Evolutionary conservation across 306 rosid genomes (phyloP).

Genomic region (Mucuna pruriens): DNA sequence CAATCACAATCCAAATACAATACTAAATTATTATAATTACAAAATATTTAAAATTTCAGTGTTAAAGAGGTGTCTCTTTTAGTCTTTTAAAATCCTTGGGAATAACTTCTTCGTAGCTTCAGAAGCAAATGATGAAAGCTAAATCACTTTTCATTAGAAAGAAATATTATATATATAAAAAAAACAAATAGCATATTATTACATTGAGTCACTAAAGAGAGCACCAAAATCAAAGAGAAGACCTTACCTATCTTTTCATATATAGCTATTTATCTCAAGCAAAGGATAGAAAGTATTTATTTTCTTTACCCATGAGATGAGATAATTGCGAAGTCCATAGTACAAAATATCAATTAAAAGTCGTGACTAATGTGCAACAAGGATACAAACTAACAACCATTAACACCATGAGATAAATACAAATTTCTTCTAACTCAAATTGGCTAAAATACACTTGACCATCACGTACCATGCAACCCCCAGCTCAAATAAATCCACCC

Average conservation of each 20-base stretch:
- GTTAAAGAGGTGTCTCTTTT: neutral
- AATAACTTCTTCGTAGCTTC: neutral
- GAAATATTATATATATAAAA: neutral
- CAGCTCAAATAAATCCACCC: neutral
- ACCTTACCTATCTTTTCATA: neutral
- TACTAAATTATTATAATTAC: neutral
- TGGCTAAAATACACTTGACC: neutral
- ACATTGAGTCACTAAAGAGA: neutral
- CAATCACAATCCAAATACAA: neutral
- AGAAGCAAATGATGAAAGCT: neutral
- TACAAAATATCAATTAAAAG: too few species aligned
- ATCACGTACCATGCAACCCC: neutral
- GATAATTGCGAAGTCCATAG: too few species aligned
- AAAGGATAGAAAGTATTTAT: neutral
- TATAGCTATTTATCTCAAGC: neutral
- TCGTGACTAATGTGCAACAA: too few species aligned
- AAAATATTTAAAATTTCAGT: neutral
- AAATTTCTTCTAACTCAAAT: neutral
- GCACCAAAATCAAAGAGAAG: neutral
- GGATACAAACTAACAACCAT: neutral
- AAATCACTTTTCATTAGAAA: neutral
- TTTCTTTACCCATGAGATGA: too few species aligned
- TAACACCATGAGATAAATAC: neutral
- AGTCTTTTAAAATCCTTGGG: neutral
- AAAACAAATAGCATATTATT: neutral